Conservation (phyloP, 2,329 filamentous ascomycete species). For the Zymoseptoria pseudotritici region DNA sequence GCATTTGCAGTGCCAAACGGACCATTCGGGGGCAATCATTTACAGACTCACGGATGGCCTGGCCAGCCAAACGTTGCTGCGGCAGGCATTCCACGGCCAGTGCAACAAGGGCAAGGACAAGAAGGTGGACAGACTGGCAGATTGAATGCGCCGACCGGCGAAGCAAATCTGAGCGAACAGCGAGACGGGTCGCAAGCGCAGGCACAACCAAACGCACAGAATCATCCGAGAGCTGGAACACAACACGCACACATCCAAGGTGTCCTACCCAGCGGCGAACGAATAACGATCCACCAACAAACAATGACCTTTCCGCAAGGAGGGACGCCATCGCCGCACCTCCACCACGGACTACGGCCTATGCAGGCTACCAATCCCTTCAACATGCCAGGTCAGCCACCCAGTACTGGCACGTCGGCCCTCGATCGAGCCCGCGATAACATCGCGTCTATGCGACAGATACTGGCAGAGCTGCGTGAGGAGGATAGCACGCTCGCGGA, state of each 20-base stretch:
- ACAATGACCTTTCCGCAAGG: constrained; percentile 5
- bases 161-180: neutral
- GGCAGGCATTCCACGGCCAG: too few species aligned
- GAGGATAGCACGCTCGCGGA: constrained; percentile 15
- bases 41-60: neutral
- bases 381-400: neutral
- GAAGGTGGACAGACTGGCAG: neutral
- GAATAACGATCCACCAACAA: constrained; percentile 25
- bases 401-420: constrained; percentile 6
- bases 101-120: neutral
- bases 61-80: neutral
- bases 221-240: neutral
- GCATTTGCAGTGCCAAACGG: neutral
- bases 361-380: constrained; percentile 4
- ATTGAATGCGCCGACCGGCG: neutral
- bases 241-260: constrained; percentile 11
- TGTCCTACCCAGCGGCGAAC: constrained; percentile 23
- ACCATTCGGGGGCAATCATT: neutral
- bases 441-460: constrained; percentile 25
- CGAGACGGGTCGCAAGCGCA: neutral
- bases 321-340: neutral
- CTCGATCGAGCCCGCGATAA: constrained; percentile 27
- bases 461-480: constrained; percentile 23
- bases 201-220: neutral
- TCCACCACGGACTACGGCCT: constrained; percentile 3